Percentiles rank a stretch among this genome's conserved stretches.
phyloP scores from a whole-genome alignment of 2,329 filamentous ascomycete species.

The Apiospora kogelbergensis region DNA sequence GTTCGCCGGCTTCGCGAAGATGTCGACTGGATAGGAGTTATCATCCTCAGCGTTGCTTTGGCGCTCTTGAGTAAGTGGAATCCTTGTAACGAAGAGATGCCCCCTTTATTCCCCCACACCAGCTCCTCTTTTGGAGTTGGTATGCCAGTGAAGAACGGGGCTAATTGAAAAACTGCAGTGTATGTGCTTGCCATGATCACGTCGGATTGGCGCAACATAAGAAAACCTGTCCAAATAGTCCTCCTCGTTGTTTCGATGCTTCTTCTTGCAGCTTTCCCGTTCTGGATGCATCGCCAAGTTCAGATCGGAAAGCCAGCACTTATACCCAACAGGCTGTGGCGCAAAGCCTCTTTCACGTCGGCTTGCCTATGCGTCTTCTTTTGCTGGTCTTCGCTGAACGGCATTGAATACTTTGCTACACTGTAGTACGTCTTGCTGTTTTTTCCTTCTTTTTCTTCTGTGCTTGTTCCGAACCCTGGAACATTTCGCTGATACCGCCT shows the following conservation, averaged over 20 bases:
- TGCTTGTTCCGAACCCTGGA: background rate
- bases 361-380: constrained; percentile 49
- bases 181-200: constrained; percentile 51
- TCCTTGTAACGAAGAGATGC: background rate
- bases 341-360: constrained; percentile 49
- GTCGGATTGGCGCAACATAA: constrained; percentile 35
- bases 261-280: constrained; percentile 43
- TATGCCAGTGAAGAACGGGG: background rate
- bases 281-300: constrained; percentile 35
- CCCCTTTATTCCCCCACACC: too few species aligned
- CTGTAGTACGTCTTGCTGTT: constrained; percentile 35
- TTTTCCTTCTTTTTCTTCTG: background rate
- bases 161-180: constrained; percentile 22
- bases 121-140: background rate
- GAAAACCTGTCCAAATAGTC: constrained; percentile 35
- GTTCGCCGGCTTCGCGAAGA: constrained; percentile 32
- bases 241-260: constrained; percentile 40
- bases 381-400: constrained; percentile 40
- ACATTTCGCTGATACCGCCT: background rate
- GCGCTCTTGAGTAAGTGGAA: background rate
- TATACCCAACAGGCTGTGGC: constrained; percentile 59
- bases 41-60: background rate
- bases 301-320: constrained; percentile 36
- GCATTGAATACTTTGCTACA: constrained; percentile 42
- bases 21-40: constrained; percentile 50